Evolutionary conservation across 441 rosid genomes (phyloP).

Genomic region (Aleurites moluccanus): DNA sequence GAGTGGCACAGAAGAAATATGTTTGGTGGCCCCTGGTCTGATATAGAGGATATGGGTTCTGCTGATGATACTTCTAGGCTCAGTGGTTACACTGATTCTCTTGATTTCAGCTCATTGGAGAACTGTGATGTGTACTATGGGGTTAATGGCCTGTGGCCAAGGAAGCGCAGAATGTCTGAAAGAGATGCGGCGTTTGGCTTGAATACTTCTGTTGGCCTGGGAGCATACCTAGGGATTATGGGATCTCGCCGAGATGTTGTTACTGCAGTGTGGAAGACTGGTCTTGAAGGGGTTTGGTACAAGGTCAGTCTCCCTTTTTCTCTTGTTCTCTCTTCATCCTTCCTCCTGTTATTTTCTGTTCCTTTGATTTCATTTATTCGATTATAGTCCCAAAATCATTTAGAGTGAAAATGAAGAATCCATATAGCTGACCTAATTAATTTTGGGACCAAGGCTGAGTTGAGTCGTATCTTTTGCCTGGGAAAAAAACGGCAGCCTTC

Average conservation of each 20-base stretch:
- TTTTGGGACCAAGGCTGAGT: too few species aligned
- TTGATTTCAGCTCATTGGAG: conserved; percentile 44
- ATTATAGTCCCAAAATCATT: not conserved
- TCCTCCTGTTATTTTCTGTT: not conserved
- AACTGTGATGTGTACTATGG: conserved; percentile 57
- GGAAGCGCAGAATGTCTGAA: conserved; percentile 95
- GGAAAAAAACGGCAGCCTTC: not conserved
- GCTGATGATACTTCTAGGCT: conserved; percentile 53
- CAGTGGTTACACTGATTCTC: conserved; percentile 38
- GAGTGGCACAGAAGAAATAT: conserved; percentile 99
- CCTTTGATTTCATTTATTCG: not conserved
- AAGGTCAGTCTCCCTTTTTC: conserved; percentile 46
- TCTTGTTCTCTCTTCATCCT: not conserved
- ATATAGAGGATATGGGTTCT: conserved; percentile 61
- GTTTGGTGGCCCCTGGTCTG: conserved; percentile 98
- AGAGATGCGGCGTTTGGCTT: conserved; percentile 99
- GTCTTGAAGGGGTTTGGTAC: conserved; percentile 96
- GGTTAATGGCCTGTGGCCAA: conserved; percentile 88
- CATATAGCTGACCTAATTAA: too few species aligned
- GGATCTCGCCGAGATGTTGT: conserved; percentile 99
- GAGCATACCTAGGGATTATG: conserved; percentile 98
- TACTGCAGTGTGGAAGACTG: conserved; percentile 96
- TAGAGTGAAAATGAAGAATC: not conserved
- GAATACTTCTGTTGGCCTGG: conserved; percentile 91
- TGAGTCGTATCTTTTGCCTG: not conserved